Conservation (phyloP, 176 grass and related monocot genomes). For the Puccinellia tenuiflora region DNA sequence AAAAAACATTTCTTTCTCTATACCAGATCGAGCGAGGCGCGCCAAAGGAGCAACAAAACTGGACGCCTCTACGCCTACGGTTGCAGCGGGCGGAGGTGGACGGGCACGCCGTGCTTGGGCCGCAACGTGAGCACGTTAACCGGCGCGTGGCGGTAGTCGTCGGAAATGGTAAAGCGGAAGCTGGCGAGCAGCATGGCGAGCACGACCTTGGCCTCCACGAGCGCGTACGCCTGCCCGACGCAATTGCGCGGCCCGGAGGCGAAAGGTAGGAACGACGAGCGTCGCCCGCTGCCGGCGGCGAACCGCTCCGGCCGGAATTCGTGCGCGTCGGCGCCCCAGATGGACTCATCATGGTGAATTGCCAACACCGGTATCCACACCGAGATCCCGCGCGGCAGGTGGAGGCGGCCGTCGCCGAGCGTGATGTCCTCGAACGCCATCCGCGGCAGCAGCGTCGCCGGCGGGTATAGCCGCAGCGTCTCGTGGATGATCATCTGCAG, state of each 20-base stretch:
- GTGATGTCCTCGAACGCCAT: constrained; percentile 85
- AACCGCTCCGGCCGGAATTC: constrained; percentile 80
- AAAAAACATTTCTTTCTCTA: no score
- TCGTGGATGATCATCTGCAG: constrained; percentile 96
- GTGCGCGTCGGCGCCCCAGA: constrained; percentile 72
- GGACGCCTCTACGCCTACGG: neutral
- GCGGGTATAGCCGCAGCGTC: constrained; percentile 66
- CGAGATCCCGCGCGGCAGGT: constrained; percentile 64
- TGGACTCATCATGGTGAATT: constrained; percentile 75
- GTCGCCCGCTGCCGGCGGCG: constrained; percentile 24
- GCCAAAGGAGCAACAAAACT: neutral
- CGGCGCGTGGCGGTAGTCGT: constrained; percentile 78
- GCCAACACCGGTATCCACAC: constrained; percentile 91
- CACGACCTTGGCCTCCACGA: constrained; percentile 76
- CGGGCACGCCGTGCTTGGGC: constrained; percentile 73
- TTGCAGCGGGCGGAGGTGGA: constrained; percentile 58
- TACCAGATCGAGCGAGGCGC: neutral
- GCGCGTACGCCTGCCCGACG: constrained; percentile 72
- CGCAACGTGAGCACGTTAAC: constrained; percentile 83
- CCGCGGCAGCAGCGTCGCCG: constrained; percentile 73
- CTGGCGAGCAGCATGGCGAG: constrained; percentile 62
- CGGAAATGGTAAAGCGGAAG: constrained; percentile 79
- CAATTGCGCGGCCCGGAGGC: constrained; percentile 82
- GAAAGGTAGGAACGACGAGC: constrained; percentile 73
- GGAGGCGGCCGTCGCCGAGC: constrained; percentile 44